Evolutionary conservation across 2,329 filamentous ascomycete genomes (phyloP).

Genomic region (Diaporthe velutina): DNA sequence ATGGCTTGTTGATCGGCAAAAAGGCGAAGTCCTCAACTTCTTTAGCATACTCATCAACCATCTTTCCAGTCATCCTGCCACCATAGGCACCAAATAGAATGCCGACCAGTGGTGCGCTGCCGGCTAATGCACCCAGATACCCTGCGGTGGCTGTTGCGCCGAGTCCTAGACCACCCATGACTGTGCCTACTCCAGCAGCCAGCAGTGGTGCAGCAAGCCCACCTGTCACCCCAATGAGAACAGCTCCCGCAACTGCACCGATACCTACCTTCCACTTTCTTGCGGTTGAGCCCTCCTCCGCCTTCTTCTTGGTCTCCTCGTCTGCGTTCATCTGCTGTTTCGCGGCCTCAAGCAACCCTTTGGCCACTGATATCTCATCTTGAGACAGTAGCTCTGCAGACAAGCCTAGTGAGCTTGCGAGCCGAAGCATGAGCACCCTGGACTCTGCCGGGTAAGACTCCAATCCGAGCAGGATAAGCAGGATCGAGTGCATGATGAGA

Average conservation of each 20-base stretch:
- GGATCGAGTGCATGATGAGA: conserved; percentile 59
- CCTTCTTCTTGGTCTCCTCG: conserved; percentile 79
- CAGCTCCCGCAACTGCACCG: conserved; percentile 88
- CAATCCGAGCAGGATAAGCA: conserved; percentile 78
- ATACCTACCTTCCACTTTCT: conserved; percentile 93
- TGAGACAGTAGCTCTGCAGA: conserved; percentile 71
- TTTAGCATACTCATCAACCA: conserved; percentile 88
- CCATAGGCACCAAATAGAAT: conserved; percentile 92
- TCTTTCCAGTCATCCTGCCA: conserved; percentile 81
- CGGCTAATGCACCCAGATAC: conserved; percentile 87
- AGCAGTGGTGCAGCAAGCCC: conserved; percentile 89
- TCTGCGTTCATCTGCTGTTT: conserved; percentile 74
- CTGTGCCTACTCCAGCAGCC: conserved; percentile 84
- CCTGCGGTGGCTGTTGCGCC: conserved; percentile 80
- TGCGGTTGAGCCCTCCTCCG: conserved; percentile 76
- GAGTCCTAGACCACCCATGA: conserved; percentile 88
- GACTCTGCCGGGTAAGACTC: conserved; percentile 83
- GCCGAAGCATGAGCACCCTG: conserved; percentile 74
- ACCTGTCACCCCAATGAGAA: conserved; percentile 90
- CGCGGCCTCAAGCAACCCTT: conserved; percentile 77
- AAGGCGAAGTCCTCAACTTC: conserved; percentile 89
- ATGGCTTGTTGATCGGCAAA: conserved; percentile 74
- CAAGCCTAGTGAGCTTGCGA: conserved; percentile 77
- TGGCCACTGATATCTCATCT: conserved; percentile 82
- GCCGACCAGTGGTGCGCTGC: conserved; percentile 87